Evolutionary conservation across 2,329 filamentous ascomycete species (phyloP), one percentile per base, ranked within the genome.

Genomic region (Orbilia javanica): DNA sequence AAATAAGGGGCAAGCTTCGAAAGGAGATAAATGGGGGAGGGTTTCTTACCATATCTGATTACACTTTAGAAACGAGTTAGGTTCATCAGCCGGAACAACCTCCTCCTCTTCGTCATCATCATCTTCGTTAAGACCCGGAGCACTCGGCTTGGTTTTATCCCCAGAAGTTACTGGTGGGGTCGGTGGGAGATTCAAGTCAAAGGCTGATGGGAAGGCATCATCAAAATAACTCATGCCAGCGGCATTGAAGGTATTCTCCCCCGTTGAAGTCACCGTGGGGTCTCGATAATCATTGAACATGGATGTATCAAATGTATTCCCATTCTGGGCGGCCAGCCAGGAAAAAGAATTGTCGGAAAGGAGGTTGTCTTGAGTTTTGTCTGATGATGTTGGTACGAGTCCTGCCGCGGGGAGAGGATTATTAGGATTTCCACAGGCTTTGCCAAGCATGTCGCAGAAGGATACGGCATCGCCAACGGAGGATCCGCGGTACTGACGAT

Each of bases 241-340:
- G 7, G 90, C 89, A 50, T 88, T 89, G 82, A 86, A 90, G 80
- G 97, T 88, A 69, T 91, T 95, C 13, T 68, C 62, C 3, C 53
- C 50, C 3, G 50, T n/a, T 2, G 65, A 31, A 25, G 22, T 8
- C 72, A 93, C 92, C 82, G 97, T 93, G 0, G 93, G 90, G 82
- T 99, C 96, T 65, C 96, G 91, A 84, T 97, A 98, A 81, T 94
- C 93, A 67, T 92, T 93, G 83, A 97, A 98, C 3, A 98, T 87
- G 69, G 96, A 90, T 0, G 96, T 95, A 79, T 98, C 94, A 82
- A 98, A 97, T 10, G 27, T 52, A 15, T 73, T 67, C 72, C 91
- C 91, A 81, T 94, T 95, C 83, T 96, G 82, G 81, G 80, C 82
- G 82, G 84, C 85, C 82, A 85, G 84, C 85, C 66, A 83, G 80